Percentiles rank a stretch among this genome's conserved stretches.
Conservation (phyloP, 768 basidiomycete genomes). For the Termitomyces sp. region DNA sequence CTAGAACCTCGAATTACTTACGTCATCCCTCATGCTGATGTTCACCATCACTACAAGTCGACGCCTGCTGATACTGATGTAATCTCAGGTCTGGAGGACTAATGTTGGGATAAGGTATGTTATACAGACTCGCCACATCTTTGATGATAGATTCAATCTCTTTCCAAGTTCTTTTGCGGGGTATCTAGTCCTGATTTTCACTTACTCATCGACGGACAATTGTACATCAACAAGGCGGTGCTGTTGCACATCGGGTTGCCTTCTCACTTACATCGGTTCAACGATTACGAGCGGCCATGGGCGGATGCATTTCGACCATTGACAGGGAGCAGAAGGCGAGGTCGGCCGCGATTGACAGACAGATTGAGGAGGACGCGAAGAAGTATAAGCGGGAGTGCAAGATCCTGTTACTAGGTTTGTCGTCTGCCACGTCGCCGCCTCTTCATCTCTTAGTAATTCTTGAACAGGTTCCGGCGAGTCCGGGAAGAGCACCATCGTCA, state of each 20-base stretch:
- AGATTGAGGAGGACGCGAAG: conserved; percentile 81
- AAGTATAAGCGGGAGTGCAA: conserved; percentile 87
- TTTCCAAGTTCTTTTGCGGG: background rate
- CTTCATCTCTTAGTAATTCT: background rate
- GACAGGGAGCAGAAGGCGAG: conserved; percentile 55
- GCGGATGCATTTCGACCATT: conserved; percentile 57
- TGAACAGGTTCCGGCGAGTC: conserved; percentile 84
- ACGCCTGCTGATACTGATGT: background rate
- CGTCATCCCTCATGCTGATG: background rate
- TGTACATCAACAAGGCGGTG: background rate
- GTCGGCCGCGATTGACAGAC: conserved; percentile 74
- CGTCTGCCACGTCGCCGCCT: background rate
- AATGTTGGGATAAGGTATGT: background rate
- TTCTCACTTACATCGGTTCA: too few relatives aligned
- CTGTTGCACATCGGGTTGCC: too few relatives aligned
- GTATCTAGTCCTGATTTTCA: background rate
- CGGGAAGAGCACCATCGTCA: conserved; percentile 93
- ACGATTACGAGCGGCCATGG: conserved; percentile 36
- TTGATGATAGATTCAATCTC: background rate
- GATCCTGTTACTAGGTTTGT: conserved; percentile 79
- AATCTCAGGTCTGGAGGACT: background rate
- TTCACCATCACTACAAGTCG: background rate
- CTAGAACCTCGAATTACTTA: background rate
- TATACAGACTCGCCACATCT: background rate
- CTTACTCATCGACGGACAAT: background rate